A percentile compares a stretch with the other conserved stretches of the same genome.
Evolutionary conservation across 345 rosid genomes (phyloP).

Genomic region (Brassica nigra): DNA sequence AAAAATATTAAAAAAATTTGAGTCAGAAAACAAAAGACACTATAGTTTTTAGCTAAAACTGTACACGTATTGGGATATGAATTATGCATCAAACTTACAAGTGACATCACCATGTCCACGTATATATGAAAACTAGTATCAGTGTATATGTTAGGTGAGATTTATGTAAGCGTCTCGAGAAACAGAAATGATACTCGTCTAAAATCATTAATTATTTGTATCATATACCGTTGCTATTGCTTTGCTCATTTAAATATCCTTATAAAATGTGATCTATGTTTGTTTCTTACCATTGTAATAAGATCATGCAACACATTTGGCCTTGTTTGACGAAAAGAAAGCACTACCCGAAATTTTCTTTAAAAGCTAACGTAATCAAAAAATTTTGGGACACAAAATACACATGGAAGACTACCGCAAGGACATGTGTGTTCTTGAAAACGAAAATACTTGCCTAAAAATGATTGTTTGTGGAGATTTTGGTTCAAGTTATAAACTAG

Average conservation of each 20-base stretch:
- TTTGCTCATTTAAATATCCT: background rate
- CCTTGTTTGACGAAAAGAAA: slow-evolving; percentile 3
- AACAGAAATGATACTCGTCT: background rate
- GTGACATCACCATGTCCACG: slow-evolving; percentile 16
- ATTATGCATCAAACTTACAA: background rate
- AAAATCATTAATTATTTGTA: background rate
- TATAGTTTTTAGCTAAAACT: background rate
- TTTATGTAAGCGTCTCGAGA: slow-evolving; percentile 6
- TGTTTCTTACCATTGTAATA: background rate
- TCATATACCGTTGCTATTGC: background rate
- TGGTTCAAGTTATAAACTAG: slow-evolving; percentile 4
- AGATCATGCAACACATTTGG: slow-evolving; percentile 26
- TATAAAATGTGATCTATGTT: background rate
- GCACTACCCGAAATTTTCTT: background rate
- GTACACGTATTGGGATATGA: slow-evolving; percentile 4
- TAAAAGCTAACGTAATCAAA: slow-evolving; percentile 13
- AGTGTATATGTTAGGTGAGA: slow-evolving; percentile 21
- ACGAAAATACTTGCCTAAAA: background rate
- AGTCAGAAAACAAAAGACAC: background rate
- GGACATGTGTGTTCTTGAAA: slow-evolving; percentile 14
- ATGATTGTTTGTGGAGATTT: slow-evolving; percentile 17
- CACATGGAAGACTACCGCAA: background rate
- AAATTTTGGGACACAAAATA: background rate
- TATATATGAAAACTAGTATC: background rate
- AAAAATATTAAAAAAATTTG: background rate